Percentiles rank a stretch among this genome's conserved stretches.
These are phyloP conservation scores for Gossypium davidsonii DNA, from an alignment of 441 rosid species.

Conservation along the genomic window DNA sequence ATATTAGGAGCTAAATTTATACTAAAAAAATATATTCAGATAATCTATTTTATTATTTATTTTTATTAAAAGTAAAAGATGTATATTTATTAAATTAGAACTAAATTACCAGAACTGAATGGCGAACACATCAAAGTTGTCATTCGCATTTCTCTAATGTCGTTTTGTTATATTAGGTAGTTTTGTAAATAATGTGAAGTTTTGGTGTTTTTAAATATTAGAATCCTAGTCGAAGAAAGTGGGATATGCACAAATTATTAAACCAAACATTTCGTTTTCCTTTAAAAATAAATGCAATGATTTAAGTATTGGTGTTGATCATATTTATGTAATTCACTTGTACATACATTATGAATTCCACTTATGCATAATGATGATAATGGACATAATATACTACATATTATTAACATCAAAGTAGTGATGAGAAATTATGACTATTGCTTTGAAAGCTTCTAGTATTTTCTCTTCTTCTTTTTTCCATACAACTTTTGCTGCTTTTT, in stretches of 20 bases:
- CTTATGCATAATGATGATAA: neutral
- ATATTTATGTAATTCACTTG: neutral
- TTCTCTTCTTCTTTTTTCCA: too few relatives aligned
- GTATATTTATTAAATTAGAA: too few relatives aligned
- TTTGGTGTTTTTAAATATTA: neutral
- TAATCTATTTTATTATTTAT: too few relatives aligned
- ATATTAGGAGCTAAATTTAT: too few relatives aligned
- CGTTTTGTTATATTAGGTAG: neutral
- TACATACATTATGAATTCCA: neutral
- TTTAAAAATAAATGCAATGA: neutral
- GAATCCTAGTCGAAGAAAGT: neutral
- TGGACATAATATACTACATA: neutral
- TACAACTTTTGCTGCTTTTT: too few relatives aligned
- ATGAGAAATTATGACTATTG: neutral
- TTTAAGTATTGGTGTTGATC: neutral
- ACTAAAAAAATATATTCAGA: too few relatives aligned
- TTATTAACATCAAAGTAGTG: neutral
- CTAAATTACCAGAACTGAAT: neutral
- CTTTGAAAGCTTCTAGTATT: too few relatives aligned
- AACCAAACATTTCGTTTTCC: too few relatives aligned
- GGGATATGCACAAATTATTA: neutral
- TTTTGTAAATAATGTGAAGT: neutral
- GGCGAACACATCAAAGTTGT: too few relatives aligned
- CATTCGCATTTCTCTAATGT: neutral
- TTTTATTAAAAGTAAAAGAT: too few relatives aligned